phyloP scores from a whole-genome alignment of 2,329 filamentous ascomycete genomes.

The Aaosphaeria arxii region DNA sequence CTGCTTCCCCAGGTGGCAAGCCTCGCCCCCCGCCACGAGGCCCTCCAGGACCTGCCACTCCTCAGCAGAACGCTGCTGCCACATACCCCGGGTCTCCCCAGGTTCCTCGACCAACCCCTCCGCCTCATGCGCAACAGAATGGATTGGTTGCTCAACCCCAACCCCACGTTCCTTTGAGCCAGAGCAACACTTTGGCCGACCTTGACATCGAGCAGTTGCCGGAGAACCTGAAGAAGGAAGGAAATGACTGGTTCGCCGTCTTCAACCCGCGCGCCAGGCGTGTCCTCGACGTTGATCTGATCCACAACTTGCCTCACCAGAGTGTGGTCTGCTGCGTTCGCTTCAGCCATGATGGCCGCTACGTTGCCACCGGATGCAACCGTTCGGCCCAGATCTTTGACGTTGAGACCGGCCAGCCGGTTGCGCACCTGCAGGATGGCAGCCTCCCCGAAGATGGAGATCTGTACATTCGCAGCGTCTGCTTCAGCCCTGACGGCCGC shows the following conservation, averaged over 20 bases:
- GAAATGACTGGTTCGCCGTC: constrained; percentile 91
- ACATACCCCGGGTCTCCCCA: constrained; percentile 89
- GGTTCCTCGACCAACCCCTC: constrained; percentile 72
- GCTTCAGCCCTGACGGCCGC: constrained; percentile 94
- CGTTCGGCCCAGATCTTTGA: constrained; percentile 99
- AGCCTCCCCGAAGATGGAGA: constrained; percentile 84
- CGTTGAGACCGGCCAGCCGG: constrained; percentile 78
- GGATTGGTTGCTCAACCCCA: constrained; percentile 21
- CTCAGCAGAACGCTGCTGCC: constrained; percentile 84
- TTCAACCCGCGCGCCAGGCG: constrained; percentile 93
- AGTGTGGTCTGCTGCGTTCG: constrained; percentile 98
- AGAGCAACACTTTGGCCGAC: constrained; percentile 72
- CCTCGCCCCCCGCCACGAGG: constrained; percentile 59
- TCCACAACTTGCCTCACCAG: constrained; percentile 89
- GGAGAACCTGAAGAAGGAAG: constrained; percentile 82
- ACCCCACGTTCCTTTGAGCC: constrained; percentile 46
- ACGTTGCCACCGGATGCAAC: constrained; percentile 95
- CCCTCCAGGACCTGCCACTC: constrained; percentile 73
- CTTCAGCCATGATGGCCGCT: constrained; percentile 94
- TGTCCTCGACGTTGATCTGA: constrained; percentile 85
- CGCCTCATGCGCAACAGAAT: constrained; percentile 43
- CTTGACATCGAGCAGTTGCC: constrained; percentile 84
- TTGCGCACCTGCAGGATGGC: constrained; percentile 87
- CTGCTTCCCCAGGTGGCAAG: constrained; percentile 81
- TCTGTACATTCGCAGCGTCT: constrained; percentile 95